Evolutionary conservation across 2,329 filamentous ascomycete species (phyloP), one percentile per base, ranked within the genome.

Genomic region (Pestalotiopsis sp.): DNA sequence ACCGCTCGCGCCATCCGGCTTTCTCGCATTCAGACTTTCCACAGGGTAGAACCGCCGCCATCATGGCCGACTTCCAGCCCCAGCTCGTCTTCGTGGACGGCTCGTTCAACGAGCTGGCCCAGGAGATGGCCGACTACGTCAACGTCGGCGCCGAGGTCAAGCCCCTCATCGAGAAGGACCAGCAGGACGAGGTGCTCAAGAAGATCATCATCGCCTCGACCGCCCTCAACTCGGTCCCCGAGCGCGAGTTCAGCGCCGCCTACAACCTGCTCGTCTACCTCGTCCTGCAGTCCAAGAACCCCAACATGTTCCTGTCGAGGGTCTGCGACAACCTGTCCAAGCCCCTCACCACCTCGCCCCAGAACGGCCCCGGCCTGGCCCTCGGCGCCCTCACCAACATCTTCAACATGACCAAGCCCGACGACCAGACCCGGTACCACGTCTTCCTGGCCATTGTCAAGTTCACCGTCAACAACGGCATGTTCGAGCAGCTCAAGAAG

Each of bases 231-330:
- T 88, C 89, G 72, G 93, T 94, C 68, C 93, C 95, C 69, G 96
- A 99, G 87, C 97, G 96, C 88, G 95, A 98, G 83, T 96, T 98
- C 81, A 95, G 94, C 70, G 92, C 95, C 69, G 94, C 95, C 70
- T 98, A 98, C 85, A 98, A 99, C 85, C 92, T 98, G 75, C 91
- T 99, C 80, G 91, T 98, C 78, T 93, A 98, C 85, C 91, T 99
- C 70, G 90, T 97, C 74, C 88, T 94, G 77, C 93, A 97, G 83
- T 93, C 94, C 70, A 90, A 92, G 76, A 93, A 95, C 75, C 89
- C 92, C 74, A 92, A 94, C 82, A 93, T 92, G 83, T 92, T 96
- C 85, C 91, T 99, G 73, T 92, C 93, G 69, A 89, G 89, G 76
- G 91, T 99, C 77, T 98, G 96, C 89, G 87, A 91, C 77, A 95